Evolutionary conservation across 345 rosid species (phyloP).

Genomic region (Boechera divaricarpa): DNA sequence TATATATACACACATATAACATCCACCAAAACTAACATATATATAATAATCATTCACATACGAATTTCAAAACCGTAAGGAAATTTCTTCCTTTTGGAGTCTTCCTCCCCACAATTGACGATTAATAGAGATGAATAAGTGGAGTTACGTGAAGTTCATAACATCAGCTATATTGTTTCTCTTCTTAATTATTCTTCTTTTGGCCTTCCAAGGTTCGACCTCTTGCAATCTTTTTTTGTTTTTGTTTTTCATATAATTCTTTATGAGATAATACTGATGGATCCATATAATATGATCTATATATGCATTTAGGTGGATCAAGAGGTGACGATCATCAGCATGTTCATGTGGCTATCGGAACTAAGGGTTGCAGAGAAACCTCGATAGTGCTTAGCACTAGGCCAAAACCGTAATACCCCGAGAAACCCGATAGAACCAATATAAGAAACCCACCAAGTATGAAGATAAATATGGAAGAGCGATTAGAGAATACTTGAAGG

Average conservation of each 20-base stretch:
- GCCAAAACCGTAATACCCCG: too few species aligned
- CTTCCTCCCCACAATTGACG: neutral
- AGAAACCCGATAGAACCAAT: too few species aligned
- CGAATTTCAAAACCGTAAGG: neutral
- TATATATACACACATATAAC: neutral
- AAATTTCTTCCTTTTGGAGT: neutral
- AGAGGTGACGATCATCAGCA: conserved; percentile 16
- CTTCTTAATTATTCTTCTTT: conserved; percentile 2
- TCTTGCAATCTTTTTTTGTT: neutral
- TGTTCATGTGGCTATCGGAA: neutral
- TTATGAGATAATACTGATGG: neutral
- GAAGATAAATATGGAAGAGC: too few species aligned
- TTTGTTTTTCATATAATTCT: neutral
- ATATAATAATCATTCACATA: neutral
- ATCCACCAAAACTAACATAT: neutral
- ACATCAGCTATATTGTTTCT: neutral
- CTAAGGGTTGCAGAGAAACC: neutral
- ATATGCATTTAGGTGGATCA: conserved; percentile 9
- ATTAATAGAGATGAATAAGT: conserved; percentile 17
- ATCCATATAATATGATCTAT: neutral
- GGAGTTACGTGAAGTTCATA: neutral
- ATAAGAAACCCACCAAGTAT: too few species aligned
- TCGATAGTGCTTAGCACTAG: too few species aligned
- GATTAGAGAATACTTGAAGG: too few species aligned
- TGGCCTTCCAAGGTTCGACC: conserved; percentile 18